Evolutionary conservation across 2,329 filamentous ascomycete genomes (phyloP).

Genomic region (Stagonosporopsis vannaccii): DNA sequence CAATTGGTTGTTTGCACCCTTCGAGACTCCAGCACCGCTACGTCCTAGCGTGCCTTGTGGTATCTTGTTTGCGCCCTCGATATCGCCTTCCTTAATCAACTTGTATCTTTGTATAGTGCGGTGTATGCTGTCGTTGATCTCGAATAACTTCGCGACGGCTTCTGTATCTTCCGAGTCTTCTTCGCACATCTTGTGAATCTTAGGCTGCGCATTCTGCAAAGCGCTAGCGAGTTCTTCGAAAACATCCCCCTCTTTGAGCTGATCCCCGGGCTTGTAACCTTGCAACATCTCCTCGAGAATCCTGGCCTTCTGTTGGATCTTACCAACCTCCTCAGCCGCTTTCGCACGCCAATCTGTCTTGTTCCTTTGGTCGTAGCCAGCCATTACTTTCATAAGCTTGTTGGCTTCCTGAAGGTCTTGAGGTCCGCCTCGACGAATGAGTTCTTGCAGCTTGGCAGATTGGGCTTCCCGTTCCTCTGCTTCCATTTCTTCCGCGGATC

Average conservation of each 20-base stretch:
- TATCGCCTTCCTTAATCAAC: constrained; percentile 92
- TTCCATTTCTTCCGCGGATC: constrained; percentile 98
- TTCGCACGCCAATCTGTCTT: constrained; percentile 99
- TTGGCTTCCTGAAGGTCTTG: constrained; percentile 97
- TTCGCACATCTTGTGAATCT: constrained; percentile 99
- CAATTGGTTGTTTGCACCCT: constrained; percentile 77
- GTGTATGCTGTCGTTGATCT: constrained; percentile 99
- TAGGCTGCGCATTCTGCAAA: constrained; percentile 91
- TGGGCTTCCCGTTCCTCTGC: constrained; percentile 94
- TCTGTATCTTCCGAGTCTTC: constrained; percentile 97
- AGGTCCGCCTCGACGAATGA: constrained; percentile 89
- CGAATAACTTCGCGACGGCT: constrained; percentile 91
- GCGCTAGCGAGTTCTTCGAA: constrained; percentile 86
- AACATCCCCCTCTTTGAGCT: constrained; percentile 73
- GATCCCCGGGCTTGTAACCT: constrained; percentile 80
- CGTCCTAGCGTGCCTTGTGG: constrained; percentile 79
- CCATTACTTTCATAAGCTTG: constrained; percentile 98
- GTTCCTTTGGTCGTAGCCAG: constrained; percentile 90
- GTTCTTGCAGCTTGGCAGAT: constrained; percentile 96
- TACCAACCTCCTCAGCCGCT: constrained; percentile 91
- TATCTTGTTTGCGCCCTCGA: constrained; percentile 82
- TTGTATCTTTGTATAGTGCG: constrained; percentile 95
- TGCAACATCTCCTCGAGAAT: constrained; percentile 92
- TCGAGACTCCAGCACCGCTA: constrained; percentile 67
- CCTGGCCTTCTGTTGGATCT: constrained; percentile 94